phyloP scores from a whole-genome alignment of 129 eudicot genomes.

The Daucus carota region DNA sequence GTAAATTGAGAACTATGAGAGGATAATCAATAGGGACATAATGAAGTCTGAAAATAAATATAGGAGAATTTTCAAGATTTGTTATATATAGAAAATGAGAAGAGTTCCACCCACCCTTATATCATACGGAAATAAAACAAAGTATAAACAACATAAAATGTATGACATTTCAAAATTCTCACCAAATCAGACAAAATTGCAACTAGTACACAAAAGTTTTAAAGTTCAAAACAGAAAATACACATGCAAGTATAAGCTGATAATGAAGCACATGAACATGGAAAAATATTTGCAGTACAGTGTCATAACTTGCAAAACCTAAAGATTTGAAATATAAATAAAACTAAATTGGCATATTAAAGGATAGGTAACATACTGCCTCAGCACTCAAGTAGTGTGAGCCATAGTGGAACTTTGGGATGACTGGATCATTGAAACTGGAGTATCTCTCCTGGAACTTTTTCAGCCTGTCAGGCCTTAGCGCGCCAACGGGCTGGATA shows the following conservation, averaged over 20 bases:
- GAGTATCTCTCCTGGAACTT: constrained; percentile 93
- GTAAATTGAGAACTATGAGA: not conserved
- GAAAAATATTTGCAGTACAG: not conserved
- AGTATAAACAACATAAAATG: not conserved
- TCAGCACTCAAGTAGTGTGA: constrained; percentile 99
- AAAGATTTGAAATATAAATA: constrained; percentile 5
- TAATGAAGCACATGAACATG: not conserved
- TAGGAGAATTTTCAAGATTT: not conserved
- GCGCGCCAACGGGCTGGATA: constrained; percentile 91
- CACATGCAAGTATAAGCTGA: not conserved
- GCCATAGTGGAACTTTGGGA: constrained; percentile 95
- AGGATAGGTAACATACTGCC: constrained; percentile 51
- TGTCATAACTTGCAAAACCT: constrained; percentile 8
- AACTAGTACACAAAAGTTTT: not conserved
- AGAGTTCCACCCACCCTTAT: not conserved
- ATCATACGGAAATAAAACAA: not conserved
- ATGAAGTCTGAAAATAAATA: not conserved
- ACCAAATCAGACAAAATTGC: not conserved
- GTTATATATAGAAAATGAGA: not conserved
- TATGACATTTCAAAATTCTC: not conserved
- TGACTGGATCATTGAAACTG: constrained; percentile 78
- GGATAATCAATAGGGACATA: not conserved
- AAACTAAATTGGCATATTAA: constrained; percentile 11
- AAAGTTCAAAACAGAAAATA: not conserved
- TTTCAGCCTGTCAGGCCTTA: constrained; percentile 60